A percentile compares a stretch with the other conserved stretches of the same genome.
Conservation (phyloP, 129 eudicot species). For the Daucus carota region DH1_v3.0 NC_030382.2:28228001-28228500, state of each 20-base stretch:
- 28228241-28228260: neutral
- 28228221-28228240: neutral
- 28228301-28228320: neutral
- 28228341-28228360: too few species aligned
- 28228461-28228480: neutral
- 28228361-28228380: too few species aligned
- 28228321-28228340: neutral
- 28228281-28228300: neutral
- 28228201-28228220: too few species aligned
- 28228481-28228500: neutral
- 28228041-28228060: too few species aligned
- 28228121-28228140: too few species aligned
- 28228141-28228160: too few species aligned
- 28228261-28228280: neutral
- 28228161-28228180: too few species aligned
- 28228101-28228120: too few species aligned
- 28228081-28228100: too few species aligned
- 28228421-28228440: neutral
- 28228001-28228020: too few species aligned
- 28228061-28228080: too few species aligned
- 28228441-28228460: neutral
- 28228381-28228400: neutral
- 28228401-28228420: neutral
- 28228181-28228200: neutral
- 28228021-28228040: too few species aligned